Conservation (phyloP, 345 rosid species). For the Durio zibethinus region DNA sequence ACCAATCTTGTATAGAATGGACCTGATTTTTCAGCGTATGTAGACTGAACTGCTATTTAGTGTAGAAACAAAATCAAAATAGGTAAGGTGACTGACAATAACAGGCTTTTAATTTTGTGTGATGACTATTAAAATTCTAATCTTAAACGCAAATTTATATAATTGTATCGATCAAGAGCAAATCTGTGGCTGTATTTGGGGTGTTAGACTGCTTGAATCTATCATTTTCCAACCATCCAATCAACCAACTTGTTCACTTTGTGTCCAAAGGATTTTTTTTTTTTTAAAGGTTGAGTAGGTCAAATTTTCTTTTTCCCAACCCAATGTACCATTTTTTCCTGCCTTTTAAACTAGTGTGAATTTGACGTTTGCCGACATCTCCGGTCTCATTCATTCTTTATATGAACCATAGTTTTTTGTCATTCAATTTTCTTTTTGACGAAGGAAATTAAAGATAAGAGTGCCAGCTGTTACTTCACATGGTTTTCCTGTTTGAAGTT, state of each 20-base stretch:
- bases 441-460: not conserved
- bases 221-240: constrained; percentile 1
- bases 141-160: not conserved
- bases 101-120: not conserved
- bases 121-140: not conserved
- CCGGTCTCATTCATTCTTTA: not conserved
- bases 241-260: constrained; percentile 8
- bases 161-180: not conserved
- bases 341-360: not conserved
- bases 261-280: not conserved
- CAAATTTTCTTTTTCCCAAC: not conserved
- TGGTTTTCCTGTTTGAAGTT: not conserved
- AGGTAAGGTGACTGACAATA: not conserved
- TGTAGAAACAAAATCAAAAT: not conserved
- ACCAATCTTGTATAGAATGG: not conserved
- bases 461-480: not conserved
- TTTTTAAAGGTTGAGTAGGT: not conserved
- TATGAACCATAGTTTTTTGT: not conserved
- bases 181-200: not conserved
- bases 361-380: constrained; percentile 1
- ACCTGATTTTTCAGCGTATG: not conserved
- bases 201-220: not conserved
- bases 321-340: not conserved
- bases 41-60: not conserved
- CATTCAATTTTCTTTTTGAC: not conserved